Evolutionary conservation across 176 grass and related monocot species (phyloP), one percentile per base, ranked within the genome.

Genomic region (Rhynchospora tenuis): DNA sequence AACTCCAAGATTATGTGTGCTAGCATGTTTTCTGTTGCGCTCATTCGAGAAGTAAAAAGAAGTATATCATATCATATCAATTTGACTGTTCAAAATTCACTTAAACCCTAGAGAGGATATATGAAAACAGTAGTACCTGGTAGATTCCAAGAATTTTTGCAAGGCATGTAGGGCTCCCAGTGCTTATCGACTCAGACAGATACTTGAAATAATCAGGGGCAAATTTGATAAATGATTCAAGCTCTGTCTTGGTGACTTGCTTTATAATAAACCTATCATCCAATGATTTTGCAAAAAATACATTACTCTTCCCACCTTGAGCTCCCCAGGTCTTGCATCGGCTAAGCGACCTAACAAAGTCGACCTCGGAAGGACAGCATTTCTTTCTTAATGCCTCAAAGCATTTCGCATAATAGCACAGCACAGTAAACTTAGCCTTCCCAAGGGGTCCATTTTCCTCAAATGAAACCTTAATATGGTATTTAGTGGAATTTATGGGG

Each of bases 261-360:
- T 98, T 98, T 90, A 98, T 94, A 75, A 98, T 91, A 86, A 98
- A 98, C 72, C 95, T 99, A 86, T 99, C 96, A 86, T 99, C 93
- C 84, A 95, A 76, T 81, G 96, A 99, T 90, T 99, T 99, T 2
- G 96, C 93, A 83, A 99, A 99, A 65, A 95, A 99, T 44, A 95
- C 96, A 86, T 99, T 99, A 68, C 93, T 99, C 84, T 99, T 99
- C 29, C 96, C 96, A 59, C 96, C 96, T 71, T 99, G 96, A 77
- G 96, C 93, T 60, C 91, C 93, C 93, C 93, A 99, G 88, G 95
- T 95, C 85, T 95, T 95, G 73, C 93, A 95, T 55, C 96, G 89
- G 80, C 96, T 93, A 73, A 95, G 87, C 45, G 96, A 99, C 66
- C 96, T 95, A 38, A 95, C 64, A 88, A 95, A 99, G 61, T 95